Base-by-base conservation (phyloP, 148 eudicot genomes). In the Limonium bicolor region DNA sequence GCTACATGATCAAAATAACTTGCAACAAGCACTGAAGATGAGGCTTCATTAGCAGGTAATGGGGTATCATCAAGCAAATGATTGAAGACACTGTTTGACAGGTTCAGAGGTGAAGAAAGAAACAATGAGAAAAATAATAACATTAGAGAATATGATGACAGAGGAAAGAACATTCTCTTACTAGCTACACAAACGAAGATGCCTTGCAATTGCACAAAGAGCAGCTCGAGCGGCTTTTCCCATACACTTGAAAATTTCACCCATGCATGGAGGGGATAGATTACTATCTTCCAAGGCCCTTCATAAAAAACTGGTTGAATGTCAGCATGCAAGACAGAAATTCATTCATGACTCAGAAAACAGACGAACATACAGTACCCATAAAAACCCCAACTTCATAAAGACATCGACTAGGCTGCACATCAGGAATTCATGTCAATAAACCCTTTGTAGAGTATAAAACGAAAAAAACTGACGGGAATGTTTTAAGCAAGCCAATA, bases 251-350 rank as follows among this genome's bases (percentile, higher is more conserved):
- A 81, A 86, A 33, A 64, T 62, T 54, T 86, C 93, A 48, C 79
- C 67, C 93, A 81, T 72, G 66, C 93, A 81, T 37, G 96, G 93
- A 26, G 96, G 93, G 53, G 87, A 75, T 46, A 86, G 68, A 62
- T 86, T 87, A 56, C 63, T 47, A 66, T 86, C 87, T 72, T 78
- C 93, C 59, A 78, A 54, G 55, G 78, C 84, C 93, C 96, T 86
- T 49, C 46, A 65, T 49, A 52, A 50, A 51, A 40, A 64, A 31
- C 58, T 63, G 58, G 54, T 26, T 20, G 33, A 49, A 33, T 50
- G 56, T 67, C 64, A 67, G 51, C 37, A 52, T 51, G 38, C 14
- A 21, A 28, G 32, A 22, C n/a, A n/a, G n/a, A n/a, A n/a, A n/a
- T n/a, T n/a, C n/a, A n/a, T n/a, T n/a, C n/a, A n/a, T n/a, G n/a